A percentile compares a stretch with the other conserved stretches of the same genome.
Conservation (phyloP, 176 grass and related monocot species). For the Avena sativa region DNA sequence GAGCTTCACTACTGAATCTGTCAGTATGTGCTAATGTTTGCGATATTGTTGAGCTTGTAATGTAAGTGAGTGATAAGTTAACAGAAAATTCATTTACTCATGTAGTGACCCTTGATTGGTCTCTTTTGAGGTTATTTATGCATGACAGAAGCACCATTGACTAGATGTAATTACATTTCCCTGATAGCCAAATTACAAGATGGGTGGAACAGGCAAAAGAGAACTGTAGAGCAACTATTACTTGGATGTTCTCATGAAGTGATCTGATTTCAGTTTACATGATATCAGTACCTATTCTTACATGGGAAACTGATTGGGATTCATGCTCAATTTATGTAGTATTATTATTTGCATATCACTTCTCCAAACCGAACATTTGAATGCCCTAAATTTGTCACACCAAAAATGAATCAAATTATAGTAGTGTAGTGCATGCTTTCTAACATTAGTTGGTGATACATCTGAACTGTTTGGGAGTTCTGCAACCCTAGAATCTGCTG, state of each 20-base stretch:
- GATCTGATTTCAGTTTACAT: conserved; percentile 9
- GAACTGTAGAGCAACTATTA: not conserved
- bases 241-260: conserved; percentile 20
- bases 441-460: conserved; percentile 66
- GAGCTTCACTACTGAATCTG: not conserved
- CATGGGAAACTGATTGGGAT: conserved; percentile 29
- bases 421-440: conserved; percentile 40
- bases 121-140: conserved; percentile 40
- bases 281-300: conserved; percentile 30
- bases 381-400: conserved; percentile 38
- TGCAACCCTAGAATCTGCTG: conserved; percentile 41
- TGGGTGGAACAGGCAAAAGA: conserved; percentile 21
- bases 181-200: conserved; percentile 32
- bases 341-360: conserved; percentile 35
- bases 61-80: conserved; percentile 35
- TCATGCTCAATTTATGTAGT: conserved; percentile 14
- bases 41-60: conserved; percentile 32
- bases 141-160: not conserved
- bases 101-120: conserved; percentile 1
- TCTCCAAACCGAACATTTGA: conserved; percentile 27
- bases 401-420: conserved; percentile 55
- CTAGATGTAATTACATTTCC: conserved; percentile 33
- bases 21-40: not conserved
- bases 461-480: conserved; percentile 45
- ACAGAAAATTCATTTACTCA: not conserved